A percentile compares a stretch with the other conserved stretches of the same genome.
phyloP scores from a whole-genome alignment of 2,329 filamentous ascomycete species.

The Alternaria arbusti region DNA sequence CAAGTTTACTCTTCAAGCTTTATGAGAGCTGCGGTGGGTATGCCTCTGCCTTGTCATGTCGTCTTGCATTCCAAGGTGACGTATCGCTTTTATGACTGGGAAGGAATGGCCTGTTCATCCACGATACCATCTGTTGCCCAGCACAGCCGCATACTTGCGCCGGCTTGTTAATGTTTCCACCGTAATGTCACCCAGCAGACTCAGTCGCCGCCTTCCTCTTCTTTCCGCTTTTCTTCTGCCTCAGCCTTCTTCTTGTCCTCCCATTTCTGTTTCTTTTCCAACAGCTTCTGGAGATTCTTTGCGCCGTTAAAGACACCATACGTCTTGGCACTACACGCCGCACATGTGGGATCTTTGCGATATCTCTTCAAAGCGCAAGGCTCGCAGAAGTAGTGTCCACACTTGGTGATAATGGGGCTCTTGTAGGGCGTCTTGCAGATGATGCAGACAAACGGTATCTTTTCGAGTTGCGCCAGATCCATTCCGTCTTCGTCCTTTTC shows the following conservation, averaged over 20 bases:
- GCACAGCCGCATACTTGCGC: not conserved
- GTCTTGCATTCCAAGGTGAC: not conserved
- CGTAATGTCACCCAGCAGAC: not conserved
- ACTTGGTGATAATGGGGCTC: constrained; percentile 83
- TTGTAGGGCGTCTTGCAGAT: constrained; percentile 83
- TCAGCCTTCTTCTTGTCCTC: constrained; percentile 64
- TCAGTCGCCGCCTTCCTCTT: constrained; percentile 31
- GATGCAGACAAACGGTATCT: constrained; percentile 88
- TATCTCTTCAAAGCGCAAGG: constrained; percentile 86
- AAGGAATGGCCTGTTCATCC: not conserved
- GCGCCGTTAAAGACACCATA: constrained; percentile 89
- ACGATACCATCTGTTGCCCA: not conserved
- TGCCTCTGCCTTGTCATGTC: not conserved
- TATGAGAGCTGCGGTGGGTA: not conserved
- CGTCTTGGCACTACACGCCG: constrained; percentile 83
- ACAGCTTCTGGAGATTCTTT: constrained; percentile 78
- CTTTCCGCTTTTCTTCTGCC: constrained; percentile 55
- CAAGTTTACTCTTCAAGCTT: not conserved
- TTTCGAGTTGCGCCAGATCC: constrained; percentile 76
- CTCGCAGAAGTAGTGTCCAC: constrained; percentile 96
- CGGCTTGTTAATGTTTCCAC: not conserved
- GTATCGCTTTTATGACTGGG: not conserved
- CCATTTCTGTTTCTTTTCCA: constrained; percentile 74
- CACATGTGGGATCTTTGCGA: constrained; percentile 83
- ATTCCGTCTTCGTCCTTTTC: constrained; percentile 58